A percentile compares a stretch with the other conserved stretches of the same genome.
Evolutionary conservation across 2,329 filamentous ascomycete genomes (phyloP).

Genomic region (Thelonectria discophora): DNA sequence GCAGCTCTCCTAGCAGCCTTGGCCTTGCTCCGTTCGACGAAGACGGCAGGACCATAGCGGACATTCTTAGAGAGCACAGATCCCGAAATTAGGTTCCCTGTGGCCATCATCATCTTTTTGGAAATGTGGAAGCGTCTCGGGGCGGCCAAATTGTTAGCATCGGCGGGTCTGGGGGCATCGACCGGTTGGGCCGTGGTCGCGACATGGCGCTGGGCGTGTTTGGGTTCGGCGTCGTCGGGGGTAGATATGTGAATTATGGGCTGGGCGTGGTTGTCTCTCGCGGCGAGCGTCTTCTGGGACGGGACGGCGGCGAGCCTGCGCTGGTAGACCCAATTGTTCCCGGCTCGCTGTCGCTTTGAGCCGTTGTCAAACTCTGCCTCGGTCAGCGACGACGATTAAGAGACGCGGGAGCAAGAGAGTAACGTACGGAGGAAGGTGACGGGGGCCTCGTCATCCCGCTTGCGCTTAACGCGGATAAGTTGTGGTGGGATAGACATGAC

Average conservation of each 20-base stretch:
- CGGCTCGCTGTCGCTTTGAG: slow-evolving; percentile 62
- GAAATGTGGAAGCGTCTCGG: slow-evolving; percentile 67
- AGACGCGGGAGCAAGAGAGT: slow-evolving; percentile 1
- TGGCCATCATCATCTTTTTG: slow-evolving; percentile 53
- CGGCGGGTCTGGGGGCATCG: slow-evolving; percentile 12
- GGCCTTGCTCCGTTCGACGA: slow-evolving; percentile 62
- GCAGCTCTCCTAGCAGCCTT: slow-evolving; percentile 44
- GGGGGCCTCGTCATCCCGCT: slow-evolving; percentile 62
- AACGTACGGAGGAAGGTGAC: slow-evolving; percentile 65
- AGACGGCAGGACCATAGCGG: slow-evolving; percentile 58
- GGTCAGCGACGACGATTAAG: slow-evolving; percentile 36
- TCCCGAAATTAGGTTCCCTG: slow-evolving; percentile 28
- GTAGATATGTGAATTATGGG: slow-evolving; percentile 61
- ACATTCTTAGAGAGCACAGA: slow-evolving; percentile 52
- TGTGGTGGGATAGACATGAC: slow-evolving; percentile 66
- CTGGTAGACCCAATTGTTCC: slow-evolving; percentile 64
- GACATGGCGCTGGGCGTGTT: slow-evolving; percentile 24
- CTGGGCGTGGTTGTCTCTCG: slow-evolving; percentile 34
- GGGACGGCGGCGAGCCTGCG: slow-evolving; percentile 53
- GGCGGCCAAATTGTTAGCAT: slow-evolving; percentile 40
- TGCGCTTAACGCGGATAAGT: slow-evolving; percentile 69
- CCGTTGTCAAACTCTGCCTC: slow-evolving; percentile 60
- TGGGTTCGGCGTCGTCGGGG: slow-evolving; percentile 45
- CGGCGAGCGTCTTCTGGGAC: slow-evolving; percentile 37
- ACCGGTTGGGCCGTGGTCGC: slow-evolving; percentile 5